Conservation (phyloP, 768 basidiomycete genomes). For the Glaciozyma martinii region DNA sequence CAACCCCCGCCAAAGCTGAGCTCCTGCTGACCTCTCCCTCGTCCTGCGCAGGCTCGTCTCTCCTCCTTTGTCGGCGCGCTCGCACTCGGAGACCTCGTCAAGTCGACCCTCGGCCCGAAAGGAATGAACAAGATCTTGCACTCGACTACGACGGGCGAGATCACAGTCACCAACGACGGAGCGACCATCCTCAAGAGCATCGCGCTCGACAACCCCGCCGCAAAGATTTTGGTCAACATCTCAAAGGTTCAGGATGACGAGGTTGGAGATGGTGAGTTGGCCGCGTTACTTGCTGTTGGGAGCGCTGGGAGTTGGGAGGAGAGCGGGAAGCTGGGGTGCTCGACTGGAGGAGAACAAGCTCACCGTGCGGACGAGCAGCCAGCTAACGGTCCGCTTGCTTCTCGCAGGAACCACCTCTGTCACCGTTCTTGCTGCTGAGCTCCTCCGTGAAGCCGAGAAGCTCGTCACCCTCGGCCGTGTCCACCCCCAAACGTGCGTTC, state of each 20-base stretch:
- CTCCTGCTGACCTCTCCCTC: background rate
- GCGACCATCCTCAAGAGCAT: conserved; percentile 97
- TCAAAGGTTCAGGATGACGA: conserved; percentile 99
- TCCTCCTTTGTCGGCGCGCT: conserved; percentile 96
- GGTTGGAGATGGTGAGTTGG: conserved; percentile 64
- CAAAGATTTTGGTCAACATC: conserved; percentile 98
- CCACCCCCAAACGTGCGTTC: conserved; percentile 80
- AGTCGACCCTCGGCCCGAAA: conserved; percentile 95
- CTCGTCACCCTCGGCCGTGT: conserved; percentile 74
- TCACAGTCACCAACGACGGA: conserved; percentile 97
- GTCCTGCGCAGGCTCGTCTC: conserved; percentile 62
- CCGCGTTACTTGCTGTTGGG: background rate
- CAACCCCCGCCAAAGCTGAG: background rate
- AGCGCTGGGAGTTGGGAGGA: background rate
- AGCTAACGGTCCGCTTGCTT: background rate
- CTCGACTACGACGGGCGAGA: conserved; percentile 75
- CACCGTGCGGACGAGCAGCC: too few relatives aligned
- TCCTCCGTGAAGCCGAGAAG: conserved; percentile 91
- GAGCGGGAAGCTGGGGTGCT: background rate
- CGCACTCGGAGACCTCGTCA: conserved; percentile 94
- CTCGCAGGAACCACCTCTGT: conserved; percentile 65
- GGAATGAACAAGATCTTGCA: conserved; percentile 99
- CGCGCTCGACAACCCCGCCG: conserved; percentile 84
- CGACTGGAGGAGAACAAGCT: background rate
- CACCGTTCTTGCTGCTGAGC: conserved; percentile 81